A percentile compares a stretch with the other conserved stretches of the same genome.
phyloP scores from a whole-genome alignment of 2,329 filamentous ascomycete species.

The Sporothrix euskadiensis region DNA sequence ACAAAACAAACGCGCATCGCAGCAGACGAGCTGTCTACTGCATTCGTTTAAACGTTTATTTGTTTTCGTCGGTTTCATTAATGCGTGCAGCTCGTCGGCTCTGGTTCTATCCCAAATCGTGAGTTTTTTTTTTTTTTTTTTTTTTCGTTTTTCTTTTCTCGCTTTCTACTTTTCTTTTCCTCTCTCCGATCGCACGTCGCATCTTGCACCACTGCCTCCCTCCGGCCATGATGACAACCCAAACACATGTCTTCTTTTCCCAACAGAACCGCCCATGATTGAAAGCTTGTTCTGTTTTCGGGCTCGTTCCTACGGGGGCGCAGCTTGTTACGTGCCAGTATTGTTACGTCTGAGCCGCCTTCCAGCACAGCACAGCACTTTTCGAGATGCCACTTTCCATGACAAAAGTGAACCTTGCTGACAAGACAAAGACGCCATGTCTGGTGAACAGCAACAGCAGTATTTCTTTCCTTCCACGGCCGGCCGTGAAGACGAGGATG shows the following conservation, averaged over 20 bases:
- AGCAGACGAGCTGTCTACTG: not conserved
- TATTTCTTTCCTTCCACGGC: not conserved
- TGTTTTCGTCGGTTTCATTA: not conserved
- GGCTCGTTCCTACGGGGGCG: constrained; percentile 52
- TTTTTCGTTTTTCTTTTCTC: too few relatives aligned
- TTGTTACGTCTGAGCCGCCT: constrained; percentile 41
- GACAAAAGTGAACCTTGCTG: not conserved
- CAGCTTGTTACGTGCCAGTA: constrained; percentile 91
- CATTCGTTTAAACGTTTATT: not conserved
- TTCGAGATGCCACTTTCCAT: not conserved
- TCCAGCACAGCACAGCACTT: not conserved
- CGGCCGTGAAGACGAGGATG: constrained; percentile 11
- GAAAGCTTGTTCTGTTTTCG: constrained; percentile 69
- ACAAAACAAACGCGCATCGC: not conserved
- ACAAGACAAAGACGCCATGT: not conserved
- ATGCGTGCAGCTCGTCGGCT: not conserved
- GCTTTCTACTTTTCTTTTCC: not conserved
- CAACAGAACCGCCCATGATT: constrained; percentile 86
- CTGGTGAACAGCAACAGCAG: not conserved
- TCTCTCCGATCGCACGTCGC: not conserved
- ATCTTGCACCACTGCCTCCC: constrained; percentile 14
- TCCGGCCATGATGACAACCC: constrained; percentile 69
- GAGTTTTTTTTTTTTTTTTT: not conserved
- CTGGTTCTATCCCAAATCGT: constrained; percentile 14
- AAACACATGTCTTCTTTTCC: constrained; percentile 78